Evolutionary conservation across 192 early-diverging fungal genomes (phyloP), one percentile per base, ranked within the genome.

Genomic region (Pilaira anomala): DNA sequence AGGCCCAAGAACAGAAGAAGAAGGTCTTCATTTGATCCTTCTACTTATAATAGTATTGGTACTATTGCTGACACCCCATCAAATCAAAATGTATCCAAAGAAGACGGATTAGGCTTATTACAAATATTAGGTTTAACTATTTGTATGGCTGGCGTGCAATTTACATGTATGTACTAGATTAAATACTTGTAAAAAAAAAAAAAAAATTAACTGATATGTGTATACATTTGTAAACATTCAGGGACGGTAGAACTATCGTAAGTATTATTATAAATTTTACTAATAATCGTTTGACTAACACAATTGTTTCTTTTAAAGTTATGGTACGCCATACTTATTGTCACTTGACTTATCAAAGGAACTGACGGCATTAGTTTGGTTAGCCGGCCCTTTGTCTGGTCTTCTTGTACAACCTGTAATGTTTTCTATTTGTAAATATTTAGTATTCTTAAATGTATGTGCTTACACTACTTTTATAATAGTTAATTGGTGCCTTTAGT

Each of bases 401-500:
- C 28, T 62, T 4, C 21, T 60, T 9, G 56, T 63, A 16, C 56
- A 70, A 36, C 56, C 56, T 6, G 56, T 65, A 41, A 57, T 25
- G 16, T 24, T 39, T 25, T 33, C 22, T 33, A 28, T 46, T 16
- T 29, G 26, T 2, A 33, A 48, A 19, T 28, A 11, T 59, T 21
- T 3, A 46, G 45, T 46, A 59, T 42, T 45, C 8, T 28, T 26
- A 44, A 21, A 1, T 26, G n/a, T 8, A 16, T 60, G 7, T 28
- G 26, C 29, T 19, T 60, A 62, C 82, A 2, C 63, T 87, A 8
- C 28, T 83, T 50, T 70, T 83, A 11, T 85, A 87, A 66, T 86
- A 89, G 26, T 77, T 94, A 48, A 86, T 95, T 21, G 95, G 95
- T 18, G 88, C 86, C 7, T 83, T 93, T 52, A 92, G 89, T 72